Evolutionary conservation across 257 asterid species (phyloP).

Genomic region (Datura wrightii): DNA sequence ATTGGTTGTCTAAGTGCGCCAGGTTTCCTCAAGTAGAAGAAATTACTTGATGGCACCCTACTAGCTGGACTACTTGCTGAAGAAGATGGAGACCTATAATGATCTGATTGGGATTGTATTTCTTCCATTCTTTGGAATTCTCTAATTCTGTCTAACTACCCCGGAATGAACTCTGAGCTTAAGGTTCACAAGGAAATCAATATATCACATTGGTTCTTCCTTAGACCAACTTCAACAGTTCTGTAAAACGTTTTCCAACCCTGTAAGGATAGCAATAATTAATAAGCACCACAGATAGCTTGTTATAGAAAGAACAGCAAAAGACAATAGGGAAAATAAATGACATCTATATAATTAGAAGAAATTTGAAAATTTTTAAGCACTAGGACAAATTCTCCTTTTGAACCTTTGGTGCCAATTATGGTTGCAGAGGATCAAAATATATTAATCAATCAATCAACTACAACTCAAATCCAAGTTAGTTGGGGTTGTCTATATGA

Average conservation of each 20-base stretch:
- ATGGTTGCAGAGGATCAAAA: not conserved
- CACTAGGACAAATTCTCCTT: not conserved
- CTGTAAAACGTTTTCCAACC: not conserved
- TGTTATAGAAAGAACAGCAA: not conserved
- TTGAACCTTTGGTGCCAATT: not conserved
- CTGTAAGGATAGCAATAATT: not conserved
- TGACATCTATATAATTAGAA: not conserved
- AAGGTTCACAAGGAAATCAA: slow-evolving; percentile 11
- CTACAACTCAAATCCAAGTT: no score
- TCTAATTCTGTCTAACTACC: slow-evolving; percentile 28
- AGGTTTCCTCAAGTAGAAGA: slow-evolving; percentile 89
- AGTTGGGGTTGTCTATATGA: not conserved
- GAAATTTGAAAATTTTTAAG: not conserved
- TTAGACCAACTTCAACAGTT: not conserved
- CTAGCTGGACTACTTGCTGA: slow-evolving; percentile 96
- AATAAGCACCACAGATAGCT: not conserved
- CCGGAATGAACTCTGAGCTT: not conserved
- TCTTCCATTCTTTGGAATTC: slow-evolving; percentile 71
- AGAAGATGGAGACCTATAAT: slow-evolving; percentile 92
- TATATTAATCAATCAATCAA: not conserved
- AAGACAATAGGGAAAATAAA: not conserved
- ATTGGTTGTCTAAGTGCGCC: slow-evolving; percentile 89
- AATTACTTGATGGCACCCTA: slow-evolving; percentile 93
- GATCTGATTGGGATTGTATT: slow-evolving; percentile 93
- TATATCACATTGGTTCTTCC: not conserved